phyloP scores from a whole-genome alignment of 1,284 basidiomycete species.

The Paramarasmius palmivorus region DNA sequence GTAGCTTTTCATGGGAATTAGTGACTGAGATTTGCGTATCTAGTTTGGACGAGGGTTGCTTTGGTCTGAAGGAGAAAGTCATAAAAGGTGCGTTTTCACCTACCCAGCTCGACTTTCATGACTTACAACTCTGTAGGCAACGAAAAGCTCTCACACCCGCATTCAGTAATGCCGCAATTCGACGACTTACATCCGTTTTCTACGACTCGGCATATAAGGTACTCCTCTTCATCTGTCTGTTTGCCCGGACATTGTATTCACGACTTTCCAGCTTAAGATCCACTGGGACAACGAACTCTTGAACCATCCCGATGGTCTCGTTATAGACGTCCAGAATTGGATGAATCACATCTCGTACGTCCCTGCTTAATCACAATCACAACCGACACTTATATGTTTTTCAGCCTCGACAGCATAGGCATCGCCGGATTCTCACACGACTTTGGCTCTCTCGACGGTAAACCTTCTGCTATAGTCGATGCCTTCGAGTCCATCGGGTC shows the following conservation, averaged over 20 bases:
- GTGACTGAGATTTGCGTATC: background rate
- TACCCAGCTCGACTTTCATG: background rate
- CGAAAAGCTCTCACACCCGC: constrained; percentile 40
- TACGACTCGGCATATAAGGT: constrained; percentile 54
- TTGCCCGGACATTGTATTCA: background rate
- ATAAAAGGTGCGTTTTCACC: constrained; percentile 27
- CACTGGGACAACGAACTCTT: constrained; percentile 53
- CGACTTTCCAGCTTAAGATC: constrained; percentile 38
- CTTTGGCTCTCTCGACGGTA: constrained; percentile 43
- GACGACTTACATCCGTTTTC: constrained; percentile 35
- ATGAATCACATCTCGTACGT: constrained; percentile 52
- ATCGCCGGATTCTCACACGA: constrained; percentile 45
- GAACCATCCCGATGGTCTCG: constrained; percentile 25
- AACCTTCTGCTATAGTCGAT: constrained; percentile 33
- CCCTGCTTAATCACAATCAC: background rate
- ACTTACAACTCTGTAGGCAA: constrained; percentile 29
- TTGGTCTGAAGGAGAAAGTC: constrained; percentile 53
- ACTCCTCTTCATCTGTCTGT: background rate
- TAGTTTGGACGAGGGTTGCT: constrained; percentile 53
- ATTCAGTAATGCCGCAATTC: constrained; percentile 41
- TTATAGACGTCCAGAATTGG: constrained; percentile 60
- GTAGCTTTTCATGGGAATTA: background rate
- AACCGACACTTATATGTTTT: background rate
- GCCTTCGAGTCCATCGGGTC: constrained; percentile 36
- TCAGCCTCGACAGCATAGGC: constrained; percentile 45